These are phyloP conservation scores for Vararia minispora DNA, from an alignment of 768 basidiomycete species.

Conservation along the genomic window DNA sequence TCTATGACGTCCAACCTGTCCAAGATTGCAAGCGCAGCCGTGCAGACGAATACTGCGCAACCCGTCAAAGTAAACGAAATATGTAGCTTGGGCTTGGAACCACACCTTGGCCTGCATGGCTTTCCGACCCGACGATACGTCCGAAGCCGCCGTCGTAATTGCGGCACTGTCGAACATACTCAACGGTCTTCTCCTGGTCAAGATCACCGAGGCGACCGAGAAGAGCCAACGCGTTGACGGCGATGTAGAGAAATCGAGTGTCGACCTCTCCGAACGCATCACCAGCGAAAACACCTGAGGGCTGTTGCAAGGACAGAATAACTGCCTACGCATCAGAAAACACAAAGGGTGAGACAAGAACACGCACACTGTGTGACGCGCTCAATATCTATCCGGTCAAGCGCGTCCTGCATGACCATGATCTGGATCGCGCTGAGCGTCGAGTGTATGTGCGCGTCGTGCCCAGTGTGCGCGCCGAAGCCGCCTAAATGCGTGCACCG, in stretches of 20 bases:
- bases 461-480: conserved; percentile 87
- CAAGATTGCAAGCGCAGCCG: conserved; percentile 79
- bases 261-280: conserved; percentile 89
- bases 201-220: conserved; percentile 65
- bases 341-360: background rate
- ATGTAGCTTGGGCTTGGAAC: background rate
- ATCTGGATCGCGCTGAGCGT: conserved; percentile 93
- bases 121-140: conserved; percentile 73
- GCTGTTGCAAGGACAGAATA: conserved; percentile 75
- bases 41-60: conserved; percentile 74
- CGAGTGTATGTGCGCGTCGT: conserved; percentile 81
- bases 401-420: conserved; percentile 71
- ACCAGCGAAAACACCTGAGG: conserved; percentile 82
- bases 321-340: conserved; percentile 31
- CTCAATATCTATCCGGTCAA: conserved; percentile 58
- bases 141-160: conserved; percentile 99
- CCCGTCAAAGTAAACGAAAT: background rate
- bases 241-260: conserved; percentile 84
- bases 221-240: conserved; percentile 73
- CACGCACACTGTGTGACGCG: conserved; percentile 65
- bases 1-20: conserved; percentile 76
- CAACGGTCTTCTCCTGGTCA: conserved; percentile 53
- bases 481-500: conserved; percentile 41
- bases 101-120: conserved; percentile 83
- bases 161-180: conserved; percentile 64